These are phyloP conservation scores for Fomitopsis pinicola DNA, from an alignment of 1,284 basidiomycete genomes.

Conservation along the genomic window DNA sequence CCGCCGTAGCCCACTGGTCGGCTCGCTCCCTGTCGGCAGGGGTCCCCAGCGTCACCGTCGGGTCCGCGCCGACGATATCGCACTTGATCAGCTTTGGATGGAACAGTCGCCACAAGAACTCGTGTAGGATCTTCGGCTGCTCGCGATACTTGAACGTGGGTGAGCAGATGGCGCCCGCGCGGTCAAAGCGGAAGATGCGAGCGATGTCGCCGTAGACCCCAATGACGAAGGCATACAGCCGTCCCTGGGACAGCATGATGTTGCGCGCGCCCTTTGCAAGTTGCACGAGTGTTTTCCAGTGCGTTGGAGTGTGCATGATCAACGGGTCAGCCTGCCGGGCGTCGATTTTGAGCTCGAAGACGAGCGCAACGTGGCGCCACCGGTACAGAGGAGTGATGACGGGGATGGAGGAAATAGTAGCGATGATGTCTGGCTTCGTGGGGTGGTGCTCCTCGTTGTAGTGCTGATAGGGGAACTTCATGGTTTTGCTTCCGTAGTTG, in stretches of 20 bases:
- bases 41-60: background rate
- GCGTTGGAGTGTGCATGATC: background rate
- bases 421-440: background rate
- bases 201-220: conserved; percentile 10
- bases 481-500: background rate
- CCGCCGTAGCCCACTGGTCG: background rate
- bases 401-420: background rate
- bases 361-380: background rate
- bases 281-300: background rate
- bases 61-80: background rate
- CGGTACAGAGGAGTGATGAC: too few relatives aligned
- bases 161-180: conserved; percentile 1
- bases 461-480: background rate
- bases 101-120: background rate
- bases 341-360: background rate
- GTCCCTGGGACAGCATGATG: conserved; percentile 7
- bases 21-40: background rate
- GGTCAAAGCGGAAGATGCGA: conserved; percentile 10
- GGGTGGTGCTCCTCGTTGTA: background rate
- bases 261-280: conserved; percentile 7
- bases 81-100: background rate
- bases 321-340: background rate
- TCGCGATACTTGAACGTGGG: background rate
- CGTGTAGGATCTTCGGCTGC: background rate
- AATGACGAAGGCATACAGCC: conserved; percentile 8